These are phyloP conservation scores for Termitomyces sp. DNA, from an alignment of 768 basidiomycete species.

Conservation along the genomic window DNA sequence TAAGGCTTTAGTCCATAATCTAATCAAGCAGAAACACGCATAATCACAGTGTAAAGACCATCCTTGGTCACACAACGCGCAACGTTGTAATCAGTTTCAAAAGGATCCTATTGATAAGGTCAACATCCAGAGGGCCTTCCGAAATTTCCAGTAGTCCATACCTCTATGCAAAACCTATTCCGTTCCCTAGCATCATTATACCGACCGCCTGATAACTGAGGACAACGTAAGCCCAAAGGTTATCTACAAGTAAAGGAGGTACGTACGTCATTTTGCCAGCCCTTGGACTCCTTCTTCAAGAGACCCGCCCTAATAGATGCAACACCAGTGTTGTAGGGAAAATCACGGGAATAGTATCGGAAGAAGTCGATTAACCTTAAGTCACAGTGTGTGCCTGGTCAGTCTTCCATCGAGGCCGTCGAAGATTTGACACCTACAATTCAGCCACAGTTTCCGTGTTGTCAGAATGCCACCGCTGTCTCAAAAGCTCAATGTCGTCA, in stretches of 20 bases:
- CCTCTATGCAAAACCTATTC: constrained; percentile 96
- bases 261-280: constrained; percentile 91
- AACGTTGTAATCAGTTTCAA: constrained; percentile 95
- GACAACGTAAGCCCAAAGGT: constrained; percentile 7
- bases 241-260: background rate
- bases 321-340: constrained; percentile 87
- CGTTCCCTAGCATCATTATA: constrained; percentile 79
- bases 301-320: constrained; percentile 88
- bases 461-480: constrained; percentile 91
- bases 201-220: constrained; percentile 49
- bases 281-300: constrained; percentile 88
- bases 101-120: constrained; percentile 76
- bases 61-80: constrained; percentile 95
- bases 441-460: constrained; percentile 93
- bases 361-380: constrained; percentile 94
- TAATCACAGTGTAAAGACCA: constrained; percentile 87
- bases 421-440: constrained; percentile 53
- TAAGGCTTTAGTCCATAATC: constrained; percentile 11
- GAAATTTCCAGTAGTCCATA: constrained; percentile 29
- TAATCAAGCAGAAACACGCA: constrained; percentile 8
- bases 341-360: constrained; percentile 93
- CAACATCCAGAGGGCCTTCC: background rate
- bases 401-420: background rate
- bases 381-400: constrained; percentile 3
- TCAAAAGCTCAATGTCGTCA: constrained; percentile 91